A percentile compares a stretch with the other conserved stretches of the same genome.
These are phyloP conservation scores for Naganishia onofrii DNA, from an alignment of 768 basidiomycete genomes.

Conservation along the genomic window DNA sequence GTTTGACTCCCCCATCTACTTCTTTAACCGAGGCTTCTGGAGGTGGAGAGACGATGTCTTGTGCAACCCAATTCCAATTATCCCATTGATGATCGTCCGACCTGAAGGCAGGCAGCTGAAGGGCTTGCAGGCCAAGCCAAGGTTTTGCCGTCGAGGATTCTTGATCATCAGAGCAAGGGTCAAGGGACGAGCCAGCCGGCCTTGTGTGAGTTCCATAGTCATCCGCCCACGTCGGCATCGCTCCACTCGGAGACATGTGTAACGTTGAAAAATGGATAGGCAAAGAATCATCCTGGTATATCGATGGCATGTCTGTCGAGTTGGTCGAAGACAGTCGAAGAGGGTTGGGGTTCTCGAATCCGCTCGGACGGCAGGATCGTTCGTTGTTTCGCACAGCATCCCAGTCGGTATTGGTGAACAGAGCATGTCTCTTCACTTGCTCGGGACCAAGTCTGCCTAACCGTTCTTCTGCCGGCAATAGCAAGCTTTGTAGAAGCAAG, in stretches of 20 bases:
- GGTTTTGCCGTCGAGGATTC: not conserved
- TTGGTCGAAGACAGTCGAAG: not conserved
- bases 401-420: conserved; percentile 1
- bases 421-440: not conserved
- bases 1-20: too few relatives aligned
- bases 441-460: conserved; percentile 12
- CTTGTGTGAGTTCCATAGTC: not conserved
- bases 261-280: not conserved
- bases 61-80: not conserved
- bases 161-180: too few relatives aligned
- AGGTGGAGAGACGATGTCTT: not conserved
- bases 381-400: conserved; percentile 11
- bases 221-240: not conserved
- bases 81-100: not conserved
- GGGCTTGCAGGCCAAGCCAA: not conserved
- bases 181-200: not conserved
- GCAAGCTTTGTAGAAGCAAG: not conserved
- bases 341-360: not conserved
- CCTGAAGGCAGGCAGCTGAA: not conserved
- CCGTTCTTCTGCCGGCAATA: not conserved
- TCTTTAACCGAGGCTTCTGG: not conserved
- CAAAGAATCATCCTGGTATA: not conserved
- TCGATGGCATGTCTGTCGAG: not conserved
- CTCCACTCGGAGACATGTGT: not conserved
- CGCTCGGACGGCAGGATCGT: not conserved